Evolutionary conservation across 305 asterid genomes (phyloP), one percentile per base, ranked within the genome.

Genomic region (Ilex paraguariensis): DNA sequence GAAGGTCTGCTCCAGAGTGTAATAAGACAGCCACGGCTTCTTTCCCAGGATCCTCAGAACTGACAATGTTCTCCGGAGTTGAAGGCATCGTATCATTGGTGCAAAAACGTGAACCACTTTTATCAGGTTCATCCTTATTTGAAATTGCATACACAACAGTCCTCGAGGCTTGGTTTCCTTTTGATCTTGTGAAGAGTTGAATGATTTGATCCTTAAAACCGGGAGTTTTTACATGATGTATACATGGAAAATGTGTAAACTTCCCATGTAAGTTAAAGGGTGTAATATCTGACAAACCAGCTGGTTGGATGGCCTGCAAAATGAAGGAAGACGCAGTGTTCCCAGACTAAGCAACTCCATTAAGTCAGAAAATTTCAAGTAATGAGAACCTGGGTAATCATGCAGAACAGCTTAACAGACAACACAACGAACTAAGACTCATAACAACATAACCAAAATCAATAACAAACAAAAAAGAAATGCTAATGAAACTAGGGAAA

Each of bases 41-140:
- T 59, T 72, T 57, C 45, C 54, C 73, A 63, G 71, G 73, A 42
- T 70, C 73, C 50, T 70, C 54, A 55, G 72, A 66, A 44, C 52
- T 55, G 60, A 31, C 66, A 66, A 62, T 62, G 54, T 59, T 74
- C 39, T 60, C 77, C 30, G 81, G 73, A 71, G 13, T 45, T 17
- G 74, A 48, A 71, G 57, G 52, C 72, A 65, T 54, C 53, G 69
- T 66, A 60, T 80, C 82, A 73, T 66, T 76, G 33, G 79, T 58
- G 32, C 69, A 63, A 49, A 57, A 75, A 66, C 72, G 58, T 13
- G 76, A 61, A 56, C 62, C 61, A 49, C 39, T 62, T 51, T 54
- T 63, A 30, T 73, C 77, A 67, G 77, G 62, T 62, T 78, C 81
- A 50, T 76, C 75, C 30, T 44, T 75, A 48, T 64, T 77, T 63